These are phyloP conservation scores for Backusella parvicylindrica DNA, from an alignment of 192 early-diverging fungal genomes.

Conservation along the genomic window DNA sequence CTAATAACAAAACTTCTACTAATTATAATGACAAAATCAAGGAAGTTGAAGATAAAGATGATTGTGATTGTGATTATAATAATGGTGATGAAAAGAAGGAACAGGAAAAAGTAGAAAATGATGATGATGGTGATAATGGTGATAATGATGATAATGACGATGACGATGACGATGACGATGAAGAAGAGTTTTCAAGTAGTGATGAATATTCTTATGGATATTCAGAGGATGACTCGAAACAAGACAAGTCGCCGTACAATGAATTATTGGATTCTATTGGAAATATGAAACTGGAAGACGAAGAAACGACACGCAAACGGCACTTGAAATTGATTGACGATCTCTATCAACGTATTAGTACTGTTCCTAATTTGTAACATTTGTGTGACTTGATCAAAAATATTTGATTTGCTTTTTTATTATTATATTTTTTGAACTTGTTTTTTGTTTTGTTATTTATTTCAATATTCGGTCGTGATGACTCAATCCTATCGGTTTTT, in stretches of 20 bases:
- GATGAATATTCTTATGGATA: neutral
- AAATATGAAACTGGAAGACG: slow-evolving; percentile 4
- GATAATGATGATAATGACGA: neutral
- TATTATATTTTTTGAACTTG: neutral
- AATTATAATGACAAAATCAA: neutral
- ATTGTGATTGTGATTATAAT: neutral
- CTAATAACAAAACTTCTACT: neutral
- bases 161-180: neutral
- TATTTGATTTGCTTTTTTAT: neutral
- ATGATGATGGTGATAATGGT: neutral
- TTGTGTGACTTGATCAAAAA: neutral
- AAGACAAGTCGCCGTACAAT: slow-evolving; percentile 14
- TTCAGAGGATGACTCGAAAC: neutral
- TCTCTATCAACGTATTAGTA: neutral
- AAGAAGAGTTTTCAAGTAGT: neutral
- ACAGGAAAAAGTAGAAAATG: neutral
- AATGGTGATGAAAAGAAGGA: neutral
- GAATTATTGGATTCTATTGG: neutral
- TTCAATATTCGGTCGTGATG: neutral
- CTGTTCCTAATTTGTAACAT: neutral
- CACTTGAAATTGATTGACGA: neutral
- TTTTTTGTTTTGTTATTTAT: neutral
- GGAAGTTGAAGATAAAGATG: neutral
- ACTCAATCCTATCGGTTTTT: slow-evolving; percentile 45
- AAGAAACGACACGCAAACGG: slow-evolving; percentile 2